phyloP scores from a whole-genome alignment of 192 early-diverging fungal genomes.

The Umbelopsis ramanniana region DNA sequence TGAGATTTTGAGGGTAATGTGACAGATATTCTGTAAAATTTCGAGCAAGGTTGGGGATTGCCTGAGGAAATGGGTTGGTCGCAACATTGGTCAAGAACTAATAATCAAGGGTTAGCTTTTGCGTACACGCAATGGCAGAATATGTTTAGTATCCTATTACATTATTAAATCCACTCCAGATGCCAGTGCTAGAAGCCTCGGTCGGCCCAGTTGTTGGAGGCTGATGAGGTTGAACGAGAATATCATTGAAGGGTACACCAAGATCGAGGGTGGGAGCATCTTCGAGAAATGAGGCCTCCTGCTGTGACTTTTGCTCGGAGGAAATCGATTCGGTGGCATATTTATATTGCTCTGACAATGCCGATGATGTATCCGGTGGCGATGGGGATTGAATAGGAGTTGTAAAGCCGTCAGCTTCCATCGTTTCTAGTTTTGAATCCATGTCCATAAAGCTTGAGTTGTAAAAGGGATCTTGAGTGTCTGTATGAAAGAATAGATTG shows the following conservation, averaged over 20 bases:
- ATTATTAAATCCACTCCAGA: conserved; percentile 38
- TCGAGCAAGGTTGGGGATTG: conserved; percentile 36
- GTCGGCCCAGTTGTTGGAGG: background rate
- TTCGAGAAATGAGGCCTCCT: conserved; percentile 5
- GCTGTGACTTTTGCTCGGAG: conserved; percentile 7
- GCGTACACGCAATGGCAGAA: background rate
- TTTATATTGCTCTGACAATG: conserved; percentile 3
- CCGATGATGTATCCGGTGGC: conserved; percentile 23
- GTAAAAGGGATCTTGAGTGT: conserved; percentile 23
- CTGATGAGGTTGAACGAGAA: conserved; percentile 32
- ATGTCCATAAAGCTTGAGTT: background rate
- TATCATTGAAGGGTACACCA: conserved; percentile 15
- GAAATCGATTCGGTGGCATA: conserved; percentile 22
- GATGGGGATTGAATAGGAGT: conserved; percentile 20
- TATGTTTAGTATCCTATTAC: background rate
- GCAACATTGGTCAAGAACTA: conserved; percentile 35
- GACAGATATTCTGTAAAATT: conserved; percentile 41
- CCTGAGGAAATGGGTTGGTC: conserved; percentile 34
- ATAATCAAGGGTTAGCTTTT: background rate
- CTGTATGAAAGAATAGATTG: conserved; percentile 17
- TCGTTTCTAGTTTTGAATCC: background rate
- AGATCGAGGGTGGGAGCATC: background rate
- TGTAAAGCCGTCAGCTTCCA: conserved; percentile 8
- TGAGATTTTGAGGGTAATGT: conserved; percentile 26
- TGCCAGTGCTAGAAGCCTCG: conserved; percentile 13